Evolutionary conservation across 345 rosid species (phyloP).

Genomic region (Dipteronia sinensis): DNA sequence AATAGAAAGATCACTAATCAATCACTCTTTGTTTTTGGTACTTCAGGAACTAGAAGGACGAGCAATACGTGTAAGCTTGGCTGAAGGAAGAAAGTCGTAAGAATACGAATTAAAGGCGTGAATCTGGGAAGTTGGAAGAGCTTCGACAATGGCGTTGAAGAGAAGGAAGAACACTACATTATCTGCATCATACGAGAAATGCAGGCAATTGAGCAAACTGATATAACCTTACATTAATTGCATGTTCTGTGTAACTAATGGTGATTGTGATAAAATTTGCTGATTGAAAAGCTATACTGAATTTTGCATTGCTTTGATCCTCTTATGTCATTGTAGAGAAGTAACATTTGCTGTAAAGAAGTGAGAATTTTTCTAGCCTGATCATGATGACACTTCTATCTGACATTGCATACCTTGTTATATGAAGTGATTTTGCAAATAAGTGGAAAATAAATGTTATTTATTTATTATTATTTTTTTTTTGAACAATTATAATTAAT

Average conservation of each 20-base stretch:
- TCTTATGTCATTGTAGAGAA: background rate
- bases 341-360: background rate
- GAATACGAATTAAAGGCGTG: background rate
- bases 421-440: background rate
- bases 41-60: slow-evolving; percentile 76
- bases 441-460: background rate
- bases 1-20: background rate
- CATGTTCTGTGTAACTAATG: background rate
- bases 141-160: background rate
- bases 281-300: background rate
- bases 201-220: slow-evolving; percentile 6
- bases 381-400: too few relatives aligned
- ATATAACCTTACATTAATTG: background rate
- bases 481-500: too few relatives aligned
- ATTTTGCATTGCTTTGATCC: background rate
- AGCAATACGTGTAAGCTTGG: slow-evolving; percentile 68
- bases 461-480: too few relatives aligned
- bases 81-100: slow-evolving; percentile 63
- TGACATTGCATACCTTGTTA: too few relatives aligned
- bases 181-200: background rate
- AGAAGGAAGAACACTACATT: slow-evolving; percentile 6
- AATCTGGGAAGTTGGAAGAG: slow-evolving; percentile 11
- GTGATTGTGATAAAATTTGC: background rate
- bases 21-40: slow-evolving; percentile 4
- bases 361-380: background rate